Evolutionary conservation across 1,139 yeast species (phyloP).

Genomic region (Diutina ranongensis): DNA sequence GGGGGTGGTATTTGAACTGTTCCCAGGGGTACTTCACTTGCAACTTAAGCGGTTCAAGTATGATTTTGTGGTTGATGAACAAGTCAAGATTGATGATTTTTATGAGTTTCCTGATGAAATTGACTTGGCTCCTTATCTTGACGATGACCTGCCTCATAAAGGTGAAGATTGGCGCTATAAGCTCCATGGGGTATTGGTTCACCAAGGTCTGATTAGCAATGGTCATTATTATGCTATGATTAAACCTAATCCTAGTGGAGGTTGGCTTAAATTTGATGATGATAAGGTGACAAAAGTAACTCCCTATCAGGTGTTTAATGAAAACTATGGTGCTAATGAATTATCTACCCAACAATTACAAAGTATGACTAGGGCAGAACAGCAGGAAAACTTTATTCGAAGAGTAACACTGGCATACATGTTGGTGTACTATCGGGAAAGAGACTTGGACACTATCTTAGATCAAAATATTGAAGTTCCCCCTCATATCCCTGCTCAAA

Average conservation of each 20-base stretch:
- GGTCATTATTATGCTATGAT: conserved; percentile 96
- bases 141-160: conserved; percentile 36
- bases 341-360: conserved; percentile 35
- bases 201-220: conserved; percentile 88
- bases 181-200: conserved; percentile 89
- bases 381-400: conserved; percentile 51
- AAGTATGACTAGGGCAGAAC: conserved; percentile 44
- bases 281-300: conserved; percentile 89
- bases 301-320: conserved; percentile 74
- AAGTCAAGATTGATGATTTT: conserved; percentile 85
- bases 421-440: conserved; percentile 82
- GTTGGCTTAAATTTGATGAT: conserved; percentile 92
- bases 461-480: conserved; percentile 54
- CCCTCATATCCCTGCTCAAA: conserved; percentile 51
- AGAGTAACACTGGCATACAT: conserved; percentile 92
- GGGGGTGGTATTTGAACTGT: conserved; percentile 83
- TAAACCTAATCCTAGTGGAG: conserved; percentile 53
- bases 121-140: conserved; percentile 71
- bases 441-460: conserved; percentile 45
- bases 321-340: conserved; percentile 78
- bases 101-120: conserved; percentile 82
- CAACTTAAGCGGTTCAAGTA: conserved; percentile 92
- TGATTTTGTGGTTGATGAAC: conserved; percentile 80
- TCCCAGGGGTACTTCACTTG: conserved; percentile 88
- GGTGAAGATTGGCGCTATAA: conserved; percentile 65